Evolutionary conservation across 2,329 filamentous ascomycete species (phyloP), one percentile per base, ranked within the genome.

Genomic region (Fusarium sp.): DNA sequence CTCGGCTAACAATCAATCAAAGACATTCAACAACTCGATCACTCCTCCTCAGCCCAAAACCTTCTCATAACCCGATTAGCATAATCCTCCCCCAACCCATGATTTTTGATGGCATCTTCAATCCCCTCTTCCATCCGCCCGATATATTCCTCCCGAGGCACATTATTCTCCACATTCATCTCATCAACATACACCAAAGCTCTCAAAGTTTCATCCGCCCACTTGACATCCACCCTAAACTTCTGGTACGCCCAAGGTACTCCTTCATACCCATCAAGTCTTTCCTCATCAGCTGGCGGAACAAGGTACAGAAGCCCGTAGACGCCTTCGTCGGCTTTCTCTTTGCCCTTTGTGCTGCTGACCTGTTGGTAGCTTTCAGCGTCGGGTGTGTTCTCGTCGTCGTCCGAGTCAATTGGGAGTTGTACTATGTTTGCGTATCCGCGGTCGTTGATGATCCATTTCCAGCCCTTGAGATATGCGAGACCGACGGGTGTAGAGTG

Each of bases 401-500:
- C 50, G 4, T 65, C 62, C 10, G 58, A 61, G 31, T 61, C 58
- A 35, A 50, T 27, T 13, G 60, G 37, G 4, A 74, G 61, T n/a
- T 71, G 74, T 25, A 88, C 83, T n/a, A 92, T 80, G 73, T 92
- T 93, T 37, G 90, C 90, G 74, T 89, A 91, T 15, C 89, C 89
- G 3, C 89, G 83, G 43, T 80, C 76, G 73, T 88, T 90, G 79
- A 93, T 91, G 52, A 90, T 81, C 88, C 89, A 93, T 42, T 76
- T 79, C 81, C 88, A 90, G 39, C 80, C 79, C 2, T 76, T 73
- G 5, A 93, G 81, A 20, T 84, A 77, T 5, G 83, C 90, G 49
- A 91, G 79, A 41, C 87, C 88, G 9, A 87, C 74, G 52, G 87
- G 86, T 14, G 75, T 78, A 4, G 87, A 86, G 15, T 74, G 76